These are phyloP conservation scores for Phytophthora hibernalis DNA, from an alignment of 352 stramenopile species.

Conservation along the genomic window DNA sequence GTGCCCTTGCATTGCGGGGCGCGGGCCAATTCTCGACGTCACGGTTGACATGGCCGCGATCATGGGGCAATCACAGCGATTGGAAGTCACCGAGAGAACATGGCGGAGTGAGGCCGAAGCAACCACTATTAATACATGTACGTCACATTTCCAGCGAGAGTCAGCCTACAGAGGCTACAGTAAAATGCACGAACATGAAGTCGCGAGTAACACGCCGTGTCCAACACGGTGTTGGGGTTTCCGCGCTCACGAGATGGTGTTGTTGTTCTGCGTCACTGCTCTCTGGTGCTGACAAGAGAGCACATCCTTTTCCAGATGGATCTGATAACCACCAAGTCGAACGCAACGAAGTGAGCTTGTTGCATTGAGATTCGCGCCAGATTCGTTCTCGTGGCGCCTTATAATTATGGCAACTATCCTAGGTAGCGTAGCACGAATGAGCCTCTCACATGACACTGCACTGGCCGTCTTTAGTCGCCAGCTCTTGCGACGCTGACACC, in stretches of 20 bases:
- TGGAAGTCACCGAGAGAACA: conserved; percentile 6
- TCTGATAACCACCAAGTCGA: conserved; percentile 10
- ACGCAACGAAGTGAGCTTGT: conserved; percentile 5
- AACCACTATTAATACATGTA: too few relatives aligned
- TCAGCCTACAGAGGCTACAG: too few relatives aligned
- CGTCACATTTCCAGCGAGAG: neutral
- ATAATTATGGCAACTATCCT: conserved; percentile 8
- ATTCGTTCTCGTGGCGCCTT: conserved; percentile 27
- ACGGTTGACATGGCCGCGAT: conserved; percentile 6
- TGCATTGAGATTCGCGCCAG: conserved; percentile 28
- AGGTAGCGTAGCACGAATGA: conserved; percentile 16
- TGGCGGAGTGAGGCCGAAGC: conserved; percentile 8
- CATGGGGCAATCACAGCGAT: neutral
- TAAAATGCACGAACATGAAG: too few relatives aligned
- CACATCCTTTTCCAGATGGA: conserved; percentile 25
- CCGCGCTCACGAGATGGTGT: conserved; percentile 19
- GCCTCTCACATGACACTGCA: conserved; percentile 32
- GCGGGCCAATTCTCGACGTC: neutral
- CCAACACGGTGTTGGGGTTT: conserved; percentile 1
- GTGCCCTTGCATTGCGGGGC: conserved; percentile 11
- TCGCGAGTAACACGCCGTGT: neutral
- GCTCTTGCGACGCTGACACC: conserved; percentile 6
- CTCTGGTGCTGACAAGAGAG: conserved; percentile 10
- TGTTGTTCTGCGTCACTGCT: neutral
- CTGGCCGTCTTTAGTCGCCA: conserved; percentile 23